Evolutionary conservation across 441 rosid genomes (phyloP).

Genomic region (Erodium chrysanthum): DNA sequence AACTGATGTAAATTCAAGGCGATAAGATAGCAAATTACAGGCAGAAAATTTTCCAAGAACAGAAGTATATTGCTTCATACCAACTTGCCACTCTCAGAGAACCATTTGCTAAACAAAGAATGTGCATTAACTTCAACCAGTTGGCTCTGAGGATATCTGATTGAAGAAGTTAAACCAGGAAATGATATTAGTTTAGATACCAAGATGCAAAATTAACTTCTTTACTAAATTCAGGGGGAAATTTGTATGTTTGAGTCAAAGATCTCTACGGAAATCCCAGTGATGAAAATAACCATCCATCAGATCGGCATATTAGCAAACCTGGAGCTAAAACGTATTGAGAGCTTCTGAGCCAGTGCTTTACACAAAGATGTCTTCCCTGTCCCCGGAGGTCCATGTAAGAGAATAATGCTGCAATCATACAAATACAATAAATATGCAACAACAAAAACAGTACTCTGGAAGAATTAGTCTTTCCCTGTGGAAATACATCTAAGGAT

Average conservation of each 20-base stretch:
- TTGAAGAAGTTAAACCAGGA: conserved; percentile 16
- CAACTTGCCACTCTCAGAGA: conserved; percentile 97
- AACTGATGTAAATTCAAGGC: neutral
- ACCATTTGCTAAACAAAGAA: conserved; percentile 97
- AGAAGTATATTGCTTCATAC: conserved; percentile 31
- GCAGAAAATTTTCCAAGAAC: neutral
- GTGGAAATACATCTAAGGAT: neutral
- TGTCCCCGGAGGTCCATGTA: conserved; percentile 67
- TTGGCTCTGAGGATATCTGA: conserved; percentile 83
- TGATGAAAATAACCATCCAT: neutral
- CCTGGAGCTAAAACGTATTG: conserved; percentile 81
- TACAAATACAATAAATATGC: conserved; percentile 74
- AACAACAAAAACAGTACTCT: conserved; percentile 13
- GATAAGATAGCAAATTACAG: neutral
- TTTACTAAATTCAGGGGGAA: too few relatives aligned
- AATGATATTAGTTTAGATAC: conserved; percentile 3
- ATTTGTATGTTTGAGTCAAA: too few relatives aligned
- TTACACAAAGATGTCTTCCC: conserved; percentile 95
- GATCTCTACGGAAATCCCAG: too few relatives aligned
- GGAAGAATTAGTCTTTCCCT: conserved; percentile 5
- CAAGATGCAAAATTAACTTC: too few relatives aligned
- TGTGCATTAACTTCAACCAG: conserved; percentile 95
- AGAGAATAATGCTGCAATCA: conserved; percentile 25
- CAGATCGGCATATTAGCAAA: conserved; percentile 20
- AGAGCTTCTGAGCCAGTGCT: conserved; percentile 91